phyloP scores from a whole-genome alignment of 768 basidiomycete species.

The Lentinula guzmanii region DNA sequence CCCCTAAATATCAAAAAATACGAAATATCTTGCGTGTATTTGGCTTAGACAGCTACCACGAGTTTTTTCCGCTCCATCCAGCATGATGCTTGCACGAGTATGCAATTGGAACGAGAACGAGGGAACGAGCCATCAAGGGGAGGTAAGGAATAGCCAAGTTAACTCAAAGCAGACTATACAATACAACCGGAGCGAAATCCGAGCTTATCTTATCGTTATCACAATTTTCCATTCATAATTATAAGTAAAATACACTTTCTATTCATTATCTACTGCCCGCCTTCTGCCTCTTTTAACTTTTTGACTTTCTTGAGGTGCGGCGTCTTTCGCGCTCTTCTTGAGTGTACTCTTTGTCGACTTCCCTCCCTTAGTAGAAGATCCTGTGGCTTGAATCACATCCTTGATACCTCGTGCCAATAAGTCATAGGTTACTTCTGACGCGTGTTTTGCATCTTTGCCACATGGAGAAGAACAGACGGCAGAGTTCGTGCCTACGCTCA shows the following conservation, averaged over 20 bases:
- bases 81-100: background rate
- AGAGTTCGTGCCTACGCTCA: constrained; percentile 20
- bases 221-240: too few species aligned
- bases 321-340: constrained; percentile 1
- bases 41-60: background rate
- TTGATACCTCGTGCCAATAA: constrained; percentile 6
- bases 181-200: background rate
- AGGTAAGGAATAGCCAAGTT: background rate
- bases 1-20: background rate
- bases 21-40: background rate
- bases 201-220: background rate
- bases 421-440: background rate
- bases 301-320: background rate
- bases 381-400: constrained; percentile 9
- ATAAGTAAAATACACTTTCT: background rate
- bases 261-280: too few species aligned
- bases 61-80: background rate
- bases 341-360: constrained; percentile 9
- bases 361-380: constrained; percentile 1
- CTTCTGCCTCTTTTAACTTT: constrained; percentile 14
- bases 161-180: too few species aligned
- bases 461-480: background rate
- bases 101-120: background rate
- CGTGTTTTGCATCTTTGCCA: background rate
- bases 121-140: background rate